These are phyloP conservation scores for Penicillium paxilli DNA, from an alignment of 495 filamentous ascomycete genomes.

Conservation along the genomic window DNA sequence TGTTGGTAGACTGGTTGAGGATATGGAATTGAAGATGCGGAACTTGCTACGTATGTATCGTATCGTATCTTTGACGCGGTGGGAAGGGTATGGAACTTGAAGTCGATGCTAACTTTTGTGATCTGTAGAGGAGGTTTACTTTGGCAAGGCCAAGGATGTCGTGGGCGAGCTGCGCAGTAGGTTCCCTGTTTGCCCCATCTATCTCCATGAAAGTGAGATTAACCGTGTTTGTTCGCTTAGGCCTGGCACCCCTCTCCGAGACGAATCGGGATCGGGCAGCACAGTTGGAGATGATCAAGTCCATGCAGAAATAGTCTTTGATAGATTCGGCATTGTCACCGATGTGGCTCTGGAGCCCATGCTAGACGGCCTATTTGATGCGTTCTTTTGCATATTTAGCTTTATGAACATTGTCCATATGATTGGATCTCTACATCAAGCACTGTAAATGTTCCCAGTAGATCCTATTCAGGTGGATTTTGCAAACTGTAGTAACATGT, in stretches of 20 bases:
- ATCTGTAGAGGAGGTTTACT: slow-evolving; percentile 86
- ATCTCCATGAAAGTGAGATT: too few species aligned
- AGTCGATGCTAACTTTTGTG: slow-evolving; percentile 12
- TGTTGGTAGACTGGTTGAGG: slow-evolving; percentile 91
- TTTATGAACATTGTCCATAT: slow-evolving; percentile 18
- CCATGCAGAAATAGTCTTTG: slow-evolving; percentile 41
- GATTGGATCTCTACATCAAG: neutral
- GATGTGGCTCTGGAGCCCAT: slow-evolving; percentile 12
- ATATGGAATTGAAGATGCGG: slow-evolving; percentile 99
- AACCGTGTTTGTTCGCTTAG: too few species aligned
- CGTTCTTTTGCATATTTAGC: slow-evolving; percentile 23
- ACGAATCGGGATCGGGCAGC: slow-evolving; percentile 80
- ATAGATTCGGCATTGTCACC: neutral
- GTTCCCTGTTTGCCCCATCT: slow-evolving; percentile 11
- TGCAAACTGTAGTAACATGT: neutral
- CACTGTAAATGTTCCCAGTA: neutral
- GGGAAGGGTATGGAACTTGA: neutral
- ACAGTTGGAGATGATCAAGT: slow-evolving; percentile 83
- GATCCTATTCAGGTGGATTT: neutral
- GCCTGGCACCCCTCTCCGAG: slow-evolving; percentile 78
- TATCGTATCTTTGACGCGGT: neutral
- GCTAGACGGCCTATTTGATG: slow-evolving; percentile 11
- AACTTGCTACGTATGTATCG: slow-evolving; percentile 75
- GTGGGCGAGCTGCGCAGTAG: slow-evolving; percentile 94
- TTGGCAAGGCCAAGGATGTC: slow-evolving; percentile 98